Evolutionary conservation across 164 flowering plant genomes (phyloP), one percentile per base, ranked within the genome.

Genomic region (Vitis amurensis): DNA sequence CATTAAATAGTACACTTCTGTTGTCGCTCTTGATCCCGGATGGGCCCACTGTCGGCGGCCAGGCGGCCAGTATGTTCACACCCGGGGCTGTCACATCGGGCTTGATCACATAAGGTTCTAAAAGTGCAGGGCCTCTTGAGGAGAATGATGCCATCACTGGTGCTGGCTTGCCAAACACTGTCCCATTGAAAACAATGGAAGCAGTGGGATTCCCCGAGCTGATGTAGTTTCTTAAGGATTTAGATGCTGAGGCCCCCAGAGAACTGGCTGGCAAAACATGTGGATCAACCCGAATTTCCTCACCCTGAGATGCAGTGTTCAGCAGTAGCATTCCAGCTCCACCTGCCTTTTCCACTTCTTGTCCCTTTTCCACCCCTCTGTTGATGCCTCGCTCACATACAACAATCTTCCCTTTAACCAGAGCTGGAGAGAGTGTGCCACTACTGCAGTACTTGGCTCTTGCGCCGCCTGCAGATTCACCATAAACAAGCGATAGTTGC

Each of bases 31-130:
- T 70, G 53, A 88, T 79, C 16, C 30, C 6, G 4, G 84, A 66
- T 8, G 90, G 91, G 65, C 86, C 70, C 9, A 77, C 71, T 9
- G 27, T 77, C 1, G 85, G 84, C 1, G 91, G 87, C 93, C 93
- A 91, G 4, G 91, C 91, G 0, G 97, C 97, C 55, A 91, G 63
- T 12, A 91, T 91, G 71, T 88, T 78, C 69, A 89, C 80, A 0
- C 97, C 97, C 6, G 94, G 94, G 16, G 88, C 94, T 6, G 90
- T 87, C 3, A 91, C 68, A 37, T 91, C 97, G 1, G 94, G 97
- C 64, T 91, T 91, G 68, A 91, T 76, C 59, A 89, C 73, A n/a
- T 85, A 80, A 0, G 86, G 88, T 11, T 77, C 86, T 5, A 80
- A 50, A 0, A 50, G 13, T 56, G 81, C 85, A 0, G 93, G 94